Base-by-base conservation (phyloP, 106 monocot species). In the Platanthera zijinensis region DNA sequence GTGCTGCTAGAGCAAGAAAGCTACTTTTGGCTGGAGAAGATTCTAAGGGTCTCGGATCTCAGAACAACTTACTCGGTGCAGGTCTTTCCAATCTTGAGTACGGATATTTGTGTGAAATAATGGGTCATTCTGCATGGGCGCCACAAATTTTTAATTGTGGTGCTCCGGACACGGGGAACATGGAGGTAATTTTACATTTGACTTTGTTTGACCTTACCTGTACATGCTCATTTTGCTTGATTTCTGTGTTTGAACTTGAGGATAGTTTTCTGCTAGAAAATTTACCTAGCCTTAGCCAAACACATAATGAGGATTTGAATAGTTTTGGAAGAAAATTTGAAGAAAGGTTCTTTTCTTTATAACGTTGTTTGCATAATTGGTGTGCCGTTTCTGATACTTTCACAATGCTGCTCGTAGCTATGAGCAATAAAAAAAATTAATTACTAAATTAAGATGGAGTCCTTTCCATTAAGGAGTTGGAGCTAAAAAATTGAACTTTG, bases 41-140 rank as follows among this genome's bases (percentile, higher is more conserved):
- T 71, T 45, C 73, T 4, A 3, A 71, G 47, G 69, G 74, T 79
- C 15, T 15, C 49, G 73, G 48, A 9, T 45, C 71, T 74, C 59
- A 78, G 53, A 76, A 82, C 76, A 75, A 82, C 50, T 79, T 99
- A 53, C 76, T 99, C 21, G 99, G 99, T 79, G 94, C 88, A 8
- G 94, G 99, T 48, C 88, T 99, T 81, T 87, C 99, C 74, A 99
- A 99, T 74, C 90, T 99, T 73, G 99, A 99, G 70, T 99, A 99
- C 88, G 99, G 88, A 83, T 88, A 88, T 78, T 80, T 99, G 61
- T 99, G 99, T 82, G 94, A 99, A 78, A 94, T 99, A 73, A 94
- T 99, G 99, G 99, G 99, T 19, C 90, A 94, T 59, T 99, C 94
- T 76, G 78, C 90, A 68, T 99, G 99, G 92, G 99, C 92, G 19